Evolutionary conservation across 345 rosid genomes (phyloP).

Genomic region (Lumnitzera racemosa): DNA sequence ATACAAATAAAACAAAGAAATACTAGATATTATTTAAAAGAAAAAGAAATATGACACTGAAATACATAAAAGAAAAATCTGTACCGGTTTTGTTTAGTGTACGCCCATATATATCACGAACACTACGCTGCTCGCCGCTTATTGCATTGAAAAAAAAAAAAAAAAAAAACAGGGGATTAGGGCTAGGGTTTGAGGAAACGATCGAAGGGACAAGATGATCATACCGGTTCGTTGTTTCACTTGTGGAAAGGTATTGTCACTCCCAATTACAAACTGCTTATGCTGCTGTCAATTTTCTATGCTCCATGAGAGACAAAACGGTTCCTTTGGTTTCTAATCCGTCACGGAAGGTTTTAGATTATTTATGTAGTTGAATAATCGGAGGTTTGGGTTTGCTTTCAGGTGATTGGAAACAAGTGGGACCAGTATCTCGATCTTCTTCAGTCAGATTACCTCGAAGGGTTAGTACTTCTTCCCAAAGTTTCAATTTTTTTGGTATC

Average conservation of each 20-base stretch:
- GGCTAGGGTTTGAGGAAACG: neutral
- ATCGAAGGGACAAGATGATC: constrained; percentile 34
- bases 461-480: constrained; percentile 20
- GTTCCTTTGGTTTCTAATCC: neutral
- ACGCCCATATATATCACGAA: no score
- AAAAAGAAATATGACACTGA: no score
- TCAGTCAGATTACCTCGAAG: constrained; percentile 66
- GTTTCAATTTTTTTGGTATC: neutral
- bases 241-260: constrained; percentile 51
- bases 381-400: constrained; percentile 6
- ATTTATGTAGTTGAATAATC: neutral
- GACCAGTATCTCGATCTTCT: constrained; percentile 70
- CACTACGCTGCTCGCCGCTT: no score
- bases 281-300: neutral
- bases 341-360: neutral
- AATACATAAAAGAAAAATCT: no score
- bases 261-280: neutral
- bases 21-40: no score
- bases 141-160: no score
- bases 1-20: no score
- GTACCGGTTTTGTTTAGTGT: no score
- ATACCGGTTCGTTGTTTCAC: constrained; percentile 82
- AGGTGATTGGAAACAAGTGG: constrained; percentile 86
- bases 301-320: neutral
- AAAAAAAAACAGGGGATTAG: no score